Evolutionary conservation across 495 filamentous ascomycete species (phyloP).

Genomic region (Neurospora sp.): DNA sequence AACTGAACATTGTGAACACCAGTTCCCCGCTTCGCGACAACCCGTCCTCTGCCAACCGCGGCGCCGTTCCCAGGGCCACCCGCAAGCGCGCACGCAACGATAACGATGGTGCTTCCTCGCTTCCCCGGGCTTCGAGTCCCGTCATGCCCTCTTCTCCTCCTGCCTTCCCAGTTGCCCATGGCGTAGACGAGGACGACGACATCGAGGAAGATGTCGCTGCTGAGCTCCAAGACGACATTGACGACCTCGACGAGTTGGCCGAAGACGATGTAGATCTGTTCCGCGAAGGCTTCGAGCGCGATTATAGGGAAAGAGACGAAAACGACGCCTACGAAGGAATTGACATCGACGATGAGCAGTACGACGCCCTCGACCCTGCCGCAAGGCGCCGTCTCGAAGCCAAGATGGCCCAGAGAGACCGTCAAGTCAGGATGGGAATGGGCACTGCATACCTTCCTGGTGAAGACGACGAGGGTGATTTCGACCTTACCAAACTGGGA

Average conservation of each 20-base stretch:
- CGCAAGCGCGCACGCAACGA: constrained; percentile 78
- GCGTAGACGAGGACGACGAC: constrained; percentile 62
- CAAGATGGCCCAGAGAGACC: constrained; percentile 72
- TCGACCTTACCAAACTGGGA: constrained; percentile 74
- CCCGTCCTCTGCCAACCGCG: constrained; percentile 81
- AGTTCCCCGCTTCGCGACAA: constrained; percentile 76
- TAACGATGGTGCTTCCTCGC: constrained; percentile 55
- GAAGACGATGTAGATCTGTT: constrained; percentile 97
- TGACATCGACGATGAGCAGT: constrained; percentile 47
- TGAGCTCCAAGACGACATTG: constrained; percentile 66
- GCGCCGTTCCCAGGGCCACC: constrained; percentile 44
- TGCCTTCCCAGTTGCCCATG: constrained; percentile 42
- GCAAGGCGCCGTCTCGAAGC: constrained; percentile 80
- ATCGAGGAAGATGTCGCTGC: constrained; percentile 17
- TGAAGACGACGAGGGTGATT: constrained; percentile 76
- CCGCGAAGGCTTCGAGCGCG: constrained; percentile 75
- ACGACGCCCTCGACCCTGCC: constrained; percentile 64
- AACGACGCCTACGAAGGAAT: constrained; percentile 35
- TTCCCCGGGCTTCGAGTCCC: constrained; percentile 49
- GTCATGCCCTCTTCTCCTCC: constrained; percentile 41
- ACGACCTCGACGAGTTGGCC: constrained; percentile 91
- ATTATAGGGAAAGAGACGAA: constrained; percentile 55
- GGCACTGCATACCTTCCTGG: constrained; percentile 78
- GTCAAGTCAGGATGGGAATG: constrained; percentile 64
- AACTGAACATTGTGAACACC: not conserved